phyloP scores from a whole-genome alignment of 1,284 basidiomycete species.

The Kalmanozyma brasiliensis region DNA sequence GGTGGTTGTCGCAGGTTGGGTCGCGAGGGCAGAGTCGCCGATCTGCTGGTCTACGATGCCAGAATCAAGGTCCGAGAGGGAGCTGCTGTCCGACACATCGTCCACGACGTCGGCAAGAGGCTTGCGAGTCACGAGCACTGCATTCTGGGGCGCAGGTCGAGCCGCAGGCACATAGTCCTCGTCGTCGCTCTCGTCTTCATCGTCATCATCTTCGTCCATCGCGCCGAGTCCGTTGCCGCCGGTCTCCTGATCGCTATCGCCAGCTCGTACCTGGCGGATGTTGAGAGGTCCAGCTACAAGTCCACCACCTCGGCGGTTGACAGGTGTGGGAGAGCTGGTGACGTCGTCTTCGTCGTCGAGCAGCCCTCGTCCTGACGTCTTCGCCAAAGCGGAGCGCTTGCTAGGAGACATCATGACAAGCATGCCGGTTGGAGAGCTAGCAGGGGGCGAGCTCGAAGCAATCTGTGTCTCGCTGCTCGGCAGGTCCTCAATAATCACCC shows the following conservation, averaged over 20 bases:
- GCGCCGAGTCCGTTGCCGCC: constrained; percentile 7
- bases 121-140: constrained; percentile 11
- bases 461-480: not conserved
- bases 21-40: constrained; percentile 21
- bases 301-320: constrained; percentile 25
- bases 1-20: constrained; percentile 5
- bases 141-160: constrained; percentile 10
- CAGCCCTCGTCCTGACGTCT: constrained; percentile 21
- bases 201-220: constrained; percentile 28
- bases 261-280: constrained; percentile 32
- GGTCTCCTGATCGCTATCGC: constrained; percentile 38
- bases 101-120: constrained; percentile 1
- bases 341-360: constrained; percentile 25
- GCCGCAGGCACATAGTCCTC: constrained; percentile 42
- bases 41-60: constrained; percentile 34
- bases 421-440: constrained; percentile 38
- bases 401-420: constrained; percentile 18
- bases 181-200: constrained; percentile 45
- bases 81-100: constrained; percentile 35
- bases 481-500: not conserved
- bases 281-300: constrained; percentile 41
- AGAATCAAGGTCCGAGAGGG: constrained; percentile 34
- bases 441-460: constrained; percentile 28
- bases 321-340: constrained; percentile 34
- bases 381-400: constrained; percentile 10